These are phyloP conservation scores for Yamadazyma tumulicola DNA, from an alignment of 805 yeast species.

Conservation along the genomic window DNA sequence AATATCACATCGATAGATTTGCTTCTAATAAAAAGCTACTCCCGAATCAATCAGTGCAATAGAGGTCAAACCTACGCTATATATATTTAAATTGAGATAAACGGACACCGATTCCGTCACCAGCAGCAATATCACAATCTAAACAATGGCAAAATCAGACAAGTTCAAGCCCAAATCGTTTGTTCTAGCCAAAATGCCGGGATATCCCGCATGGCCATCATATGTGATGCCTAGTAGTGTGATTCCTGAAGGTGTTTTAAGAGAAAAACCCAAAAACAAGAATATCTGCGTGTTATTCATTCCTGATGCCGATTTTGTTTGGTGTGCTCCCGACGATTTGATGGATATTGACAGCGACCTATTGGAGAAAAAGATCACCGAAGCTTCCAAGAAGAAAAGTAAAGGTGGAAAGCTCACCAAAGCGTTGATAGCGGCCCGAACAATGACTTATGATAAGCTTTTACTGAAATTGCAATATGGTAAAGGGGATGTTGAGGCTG, in stretches of 20 bases:
- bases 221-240: slow-evolving; percentile 40
- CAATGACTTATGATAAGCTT: slow-evolving; percentile 34
- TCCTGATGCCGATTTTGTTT: slow-evolving; percentile 44
- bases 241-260: slow-evolving; percentile 33
- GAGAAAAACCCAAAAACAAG: slow-evolving; percentile 33
- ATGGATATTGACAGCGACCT: slow-evolving; percentile 29
- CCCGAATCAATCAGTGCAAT: too few species aligned
- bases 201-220: slow-evolving; percentile 50
- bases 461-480: slow-evolving; percentile 25
- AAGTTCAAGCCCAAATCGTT: slow-evolving; percentile 30
- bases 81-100: too few species aligned
- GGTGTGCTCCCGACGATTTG: slow-evolving; percentile 40
- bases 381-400: slow-evolving; percentile 11
- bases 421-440: slow-evolving; percentile 36
- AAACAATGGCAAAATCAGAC: slow-evolving; percentile 29
- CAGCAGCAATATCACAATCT: too few species aligned
- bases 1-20: too few species aligned
- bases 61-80: too few species aligned
- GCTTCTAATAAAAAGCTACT: too few species aligned
- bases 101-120: too few species aligned
- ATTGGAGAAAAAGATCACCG: slow-evolving; percentile 22
- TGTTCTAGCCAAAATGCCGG: slow-evolving; percentile 44
- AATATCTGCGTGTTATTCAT: slow-evolving; percentile 42
- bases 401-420: slow-evolving; percentile 29
- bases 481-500: slow-evolving; percentile 20